phyloP scores from a whole-genome alignment of 1,284 basidiomycete genomes.

The Athelia psychrophila region DNA sequence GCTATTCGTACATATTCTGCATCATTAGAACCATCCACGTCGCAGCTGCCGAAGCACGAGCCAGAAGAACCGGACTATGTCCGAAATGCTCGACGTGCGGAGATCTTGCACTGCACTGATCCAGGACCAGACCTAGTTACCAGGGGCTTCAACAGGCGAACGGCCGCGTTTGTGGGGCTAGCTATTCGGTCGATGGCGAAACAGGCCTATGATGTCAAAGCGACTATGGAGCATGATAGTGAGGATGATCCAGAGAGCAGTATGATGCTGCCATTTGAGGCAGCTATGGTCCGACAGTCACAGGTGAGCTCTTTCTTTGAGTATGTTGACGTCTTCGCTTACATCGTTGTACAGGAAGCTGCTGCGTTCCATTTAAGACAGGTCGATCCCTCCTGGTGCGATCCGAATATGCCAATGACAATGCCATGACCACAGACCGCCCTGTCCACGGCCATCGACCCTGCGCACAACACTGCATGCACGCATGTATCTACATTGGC shows the following conservation, averaged over 20 bases:
- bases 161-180: background rate
- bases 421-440: background rate
- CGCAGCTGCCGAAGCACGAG: background rate
- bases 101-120: background rate
- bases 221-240: background rate
- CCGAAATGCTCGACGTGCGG: background rate
- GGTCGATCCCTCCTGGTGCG: background rate
- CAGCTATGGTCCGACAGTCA: background rate
- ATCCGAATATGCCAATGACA: background rate
- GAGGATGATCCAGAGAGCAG: background rate
- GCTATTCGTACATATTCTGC: background rate
- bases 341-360: background rate
- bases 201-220: background rate
- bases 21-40: background rate
- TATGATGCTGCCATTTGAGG: background rate
- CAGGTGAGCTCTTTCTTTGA: background rate
- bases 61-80: background rate
- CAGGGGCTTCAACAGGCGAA: background rate
- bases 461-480: too few species aligned
- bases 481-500: too few species aligned
- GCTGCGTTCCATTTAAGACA: background rate
- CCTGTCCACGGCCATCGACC: too few species aligned
- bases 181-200: background rate
- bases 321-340: background rate
- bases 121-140: background rate